Conservation (phyloP, 106 monocot genomes). For the Dioscorea dumetorum region DNA sequence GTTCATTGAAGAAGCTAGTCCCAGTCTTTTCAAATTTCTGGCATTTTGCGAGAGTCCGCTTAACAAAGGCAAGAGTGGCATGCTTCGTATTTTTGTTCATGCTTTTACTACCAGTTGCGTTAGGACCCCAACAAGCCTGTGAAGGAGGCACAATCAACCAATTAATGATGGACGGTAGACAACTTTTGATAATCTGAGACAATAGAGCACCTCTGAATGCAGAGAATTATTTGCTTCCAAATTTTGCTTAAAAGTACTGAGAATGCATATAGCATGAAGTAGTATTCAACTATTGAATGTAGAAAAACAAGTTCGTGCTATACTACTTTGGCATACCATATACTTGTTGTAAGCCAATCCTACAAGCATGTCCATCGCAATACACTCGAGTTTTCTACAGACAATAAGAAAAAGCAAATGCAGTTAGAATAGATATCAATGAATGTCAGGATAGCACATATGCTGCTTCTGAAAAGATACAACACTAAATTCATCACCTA, state of each 20-base stretch:
- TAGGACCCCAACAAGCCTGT: conserved; percentile 34
- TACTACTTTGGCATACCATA: conserved; percentile 24
- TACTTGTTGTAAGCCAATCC: conserved; percentile 47
- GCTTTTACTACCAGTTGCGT: conserved; percentile 39
- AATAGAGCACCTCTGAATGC: no score
- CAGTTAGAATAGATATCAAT: no score
- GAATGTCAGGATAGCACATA: no score
- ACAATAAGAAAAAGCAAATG: no score
- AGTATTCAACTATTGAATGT: no score
- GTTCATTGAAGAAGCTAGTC: conserved; percentile 39
- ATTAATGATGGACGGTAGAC: no score
- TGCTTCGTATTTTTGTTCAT: conserved; percentile 32
- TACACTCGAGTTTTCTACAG: conserved; percentile 30
- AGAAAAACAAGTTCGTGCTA: no score
- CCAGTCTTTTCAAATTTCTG: conserved; percentile 38
- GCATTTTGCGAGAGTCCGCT: conserved; percentile 36
- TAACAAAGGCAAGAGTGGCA: conserved; percentile 38
- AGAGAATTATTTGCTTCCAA: no score
- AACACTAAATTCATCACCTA: conserved; percentile 21
- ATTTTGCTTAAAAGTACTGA: no score
- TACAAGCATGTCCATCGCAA: conserved; percentile 48
- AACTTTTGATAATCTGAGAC: no score
- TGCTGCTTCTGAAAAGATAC: no score
- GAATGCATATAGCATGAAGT: no score
- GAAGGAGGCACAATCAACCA: not conserved